A percentile compares a stretch with the other conserved stretches of the same genome.
These are phyloP conservation scores for Dioszegia hungarica DNA, from an alignment of 768 basidiomycete species.

Conservation along the genomic window DNA sequence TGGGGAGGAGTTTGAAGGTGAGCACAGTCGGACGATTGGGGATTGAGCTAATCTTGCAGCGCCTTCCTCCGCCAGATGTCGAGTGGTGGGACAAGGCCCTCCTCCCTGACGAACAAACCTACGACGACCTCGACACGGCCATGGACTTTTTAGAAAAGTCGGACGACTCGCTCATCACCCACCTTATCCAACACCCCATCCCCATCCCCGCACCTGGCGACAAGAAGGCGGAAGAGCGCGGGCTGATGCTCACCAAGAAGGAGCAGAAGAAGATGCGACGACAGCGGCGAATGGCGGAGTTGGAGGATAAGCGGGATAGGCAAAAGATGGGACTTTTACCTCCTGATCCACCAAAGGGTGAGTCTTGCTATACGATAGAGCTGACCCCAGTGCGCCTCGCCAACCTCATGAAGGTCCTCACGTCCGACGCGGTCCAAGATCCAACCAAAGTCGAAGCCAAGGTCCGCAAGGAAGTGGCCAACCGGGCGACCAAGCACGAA, in stretches of 20 bases:
- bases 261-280: slow-evolving; percentile 98
- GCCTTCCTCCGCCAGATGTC: slow-evolving; percentile 76
- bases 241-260: slow-evolving; percentile 89
- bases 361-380: slow-evolving; percentile 11
- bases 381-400: slow-evolving; percentile 69
- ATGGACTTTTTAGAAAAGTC: slow-evolving; percentile 61
- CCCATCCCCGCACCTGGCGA: slow-evolving; percentile 87
- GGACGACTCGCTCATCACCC: slow-evolving; percentile 68
- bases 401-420: slow-evolving; percentile 96
- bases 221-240: slow-evolving; percentile 68
- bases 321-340: slow-evolving; percentile 94
- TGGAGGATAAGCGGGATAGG: slow-evolving; percentile 90
- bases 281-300: slow-evolving; percentile 74
- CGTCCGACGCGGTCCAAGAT: slow-evolving; percentile 93
- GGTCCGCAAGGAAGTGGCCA: slow-evolving; percentile 86
- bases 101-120: slow-evolving; percentile 66
- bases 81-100: slow-evolving; percentile 98
- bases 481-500: slow-evolving; percentile 81
- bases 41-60: slow-evolving; percentile 50
- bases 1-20: slow-evolving; percentile 85
- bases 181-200: slow-evolving; percentile 95
- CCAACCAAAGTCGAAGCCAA: slow-evolving; percentile 96
- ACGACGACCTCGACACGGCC: slow-evolving; percentile 61
- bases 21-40: slow-evolving; percentile 23
- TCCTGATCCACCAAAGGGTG: slow-evolving; percentile 91